Conservation (phyloP, 2,329 filamentous ascomycete species). For the Phialophora expanda region DNA sequence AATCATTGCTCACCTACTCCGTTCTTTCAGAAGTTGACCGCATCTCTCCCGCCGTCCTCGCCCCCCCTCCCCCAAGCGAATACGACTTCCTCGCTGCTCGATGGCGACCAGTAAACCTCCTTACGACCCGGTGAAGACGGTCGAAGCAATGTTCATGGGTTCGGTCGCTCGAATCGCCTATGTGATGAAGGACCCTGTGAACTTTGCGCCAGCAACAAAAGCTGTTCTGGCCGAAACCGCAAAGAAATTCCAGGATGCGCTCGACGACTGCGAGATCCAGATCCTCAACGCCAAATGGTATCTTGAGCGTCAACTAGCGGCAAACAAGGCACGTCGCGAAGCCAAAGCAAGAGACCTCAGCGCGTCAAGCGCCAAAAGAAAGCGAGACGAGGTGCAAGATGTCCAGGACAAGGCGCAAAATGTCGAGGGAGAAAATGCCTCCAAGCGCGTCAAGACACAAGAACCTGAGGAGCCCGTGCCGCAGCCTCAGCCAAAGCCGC, state of each 20-base stretch:
- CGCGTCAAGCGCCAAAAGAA: slow-evolving; percentile 35
- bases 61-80: background rate
- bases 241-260: slow-evolving; percentile 40
- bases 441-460: slow-evolving; percentile 36
- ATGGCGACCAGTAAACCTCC: slow-evolving; percentile 35
- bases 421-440: slow-evolving; percentile 28
- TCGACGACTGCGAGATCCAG: slow-evolving; percentile 40
- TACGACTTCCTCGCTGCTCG: background rate
- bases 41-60: background rate
- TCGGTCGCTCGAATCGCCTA: slow-evolving; percentile 40
- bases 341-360: slow-evolving; percentile 36
- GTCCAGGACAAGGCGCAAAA: slow-evolving; percentile 21
- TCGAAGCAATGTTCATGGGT: slow-evolving; percentile 40
- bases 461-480: slow-evolving; percentile 28
- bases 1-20: background rate
- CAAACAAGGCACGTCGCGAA: slow-evolving; percentile 36
- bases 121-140: slow-evolving; percentile 37
- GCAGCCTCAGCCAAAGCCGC: slow-evolving; percentile 19
- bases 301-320: slow-evolving; percentile 37
- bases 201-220: slow-evolving; percentile 37
- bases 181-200: slow-evolving; percentile 38
- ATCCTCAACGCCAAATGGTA: slow-evolving; percentile 41
- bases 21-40: background rate
- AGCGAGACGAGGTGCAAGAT: slow-evolving; percentile 34
- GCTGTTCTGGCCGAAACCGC: slow-evolving; percentile 37